These are phyloP conservation scores for Cetradonia linearis DNA, from an alignment of 495 filamentous ascomycete species.

Conservation along the genomic window DNA sequence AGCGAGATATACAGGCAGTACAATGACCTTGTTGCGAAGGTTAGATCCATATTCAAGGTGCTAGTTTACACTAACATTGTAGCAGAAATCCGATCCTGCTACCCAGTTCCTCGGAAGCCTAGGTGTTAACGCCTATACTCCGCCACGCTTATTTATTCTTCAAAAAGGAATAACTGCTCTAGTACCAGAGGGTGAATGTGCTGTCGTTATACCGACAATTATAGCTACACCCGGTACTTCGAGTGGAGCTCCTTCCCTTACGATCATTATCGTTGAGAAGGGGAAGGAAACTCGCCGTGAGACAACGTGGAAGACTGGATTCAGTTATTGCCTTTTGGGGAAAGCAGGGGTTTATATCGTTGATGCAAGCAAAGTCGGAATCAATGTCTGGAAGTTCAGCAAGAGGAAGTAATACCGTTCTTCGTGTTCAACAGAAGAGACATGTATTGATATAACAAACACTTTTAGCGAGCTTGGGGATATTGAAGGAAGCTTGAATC, in stretches of 20 bases:
- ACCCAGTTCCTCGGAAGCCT: neutral
- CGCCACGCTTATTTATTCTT: neutral
- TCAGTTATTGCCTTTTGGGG: neutral
- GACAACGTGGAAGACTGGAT: neutral
- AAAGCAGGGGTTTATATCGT: neutral
- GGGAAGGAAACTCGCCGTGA: neutral
- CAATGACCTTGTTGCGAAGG: neutral
- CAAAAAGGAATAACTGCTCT: neutral
- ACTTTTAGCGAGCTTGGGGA: too few species aligned
- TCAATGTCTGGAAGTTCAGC: neutral
- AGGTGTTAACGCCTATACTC: neutral
- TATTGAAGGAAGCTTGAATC: too few species aligned
- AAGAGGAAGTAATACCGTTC: neutral
- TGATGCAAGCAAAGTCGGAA: neutral
- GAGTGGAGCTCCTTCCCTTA: neutral
- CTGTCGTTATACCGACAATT: neutral
- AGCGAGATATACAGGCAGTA: neutral
- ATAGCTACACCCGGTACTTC: neutral
- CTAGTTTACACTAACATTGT: neutral
- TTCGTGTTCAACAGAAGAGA: too few species aligned
- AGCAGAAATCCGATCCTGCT: neutral
- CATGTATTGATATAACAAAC: too few species aligned
- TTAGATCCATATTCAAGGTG: neutral
- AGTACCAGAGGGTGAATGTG: neutral
- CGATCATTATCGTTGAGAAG: neutral